Conservation (phyloP, 2,329 filamentous ascomycete genomes). For the Hymenoscyphus albidus region DNA sequence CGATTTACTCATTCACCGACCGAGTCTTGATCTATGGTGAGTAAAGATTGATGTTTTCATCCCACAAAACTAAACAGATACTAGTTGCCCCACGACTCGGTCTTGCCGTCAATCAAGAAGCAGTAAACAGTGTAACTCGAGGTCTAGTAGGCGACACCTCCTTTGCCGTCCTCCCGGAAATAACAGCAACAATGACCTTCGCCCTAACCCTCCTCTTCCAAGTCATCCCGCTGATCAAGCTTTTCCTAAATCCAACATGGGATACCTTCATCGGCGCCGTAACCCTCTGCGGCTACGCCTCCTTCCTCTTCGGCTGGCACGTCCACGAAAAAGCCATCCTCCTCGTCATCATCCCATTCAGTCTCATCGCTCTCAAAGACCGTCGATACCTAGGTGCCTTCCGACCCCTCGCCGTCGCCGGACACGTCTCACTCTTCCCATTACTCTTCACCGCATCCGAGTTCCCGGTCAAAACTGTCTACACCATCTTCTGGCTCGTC, state of each 20-base stretch:
- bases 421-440: slow-evolving; percentile 93
- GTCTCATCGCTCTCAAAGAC: slow-evolving; percentile 83
- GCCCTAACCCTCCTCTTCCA: slow-evolving; percentile 79
- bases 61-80: slow-evolving; percentile 34
- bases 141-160: slow-evolving; percentile 90
- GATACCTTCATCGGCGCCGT: slow-evolving; percentile 85
- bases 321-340: slow-evolving; percentile 97
- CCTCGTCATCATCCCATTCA: slow-evolving; percentile 92
- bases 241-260: slow-evolving; percentile 79
- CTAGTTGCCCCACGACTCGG: slow-evolving; percentile 78
- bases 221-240: slow-evolving; percentile 71
- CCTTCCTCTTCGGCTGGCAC: slow-evolving; percentile 97
- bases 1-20: slow-evolving; percentile 89
- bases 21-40: slow-evolving; percentile 77
- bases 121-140: slow-evolving; percentile 83
- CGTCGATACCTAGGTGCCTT: slow-evolving; percentile 89
- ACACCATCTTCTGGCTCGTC: slow-evolving; percentile 89
- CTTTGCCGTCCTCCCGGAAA: slow-evolving; percentile 87
- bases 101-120: slow-evolving; percentile 66
- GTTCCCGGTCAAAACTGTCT: slow-evolving; percentile 89
- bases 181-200: slow-evolving; percentile 78
- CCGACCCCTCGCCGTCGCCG: slow-evolving; percentile 83
- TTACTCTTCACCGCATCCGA: slow-evolving; percentile 88
- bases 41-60: not conserved
- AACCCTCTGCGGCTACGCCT: slow-evolving; percentile 91